Conservation (phyloP, 2,329 filamentous ascomycete species). For the Ascochyta pisi region DNA sequence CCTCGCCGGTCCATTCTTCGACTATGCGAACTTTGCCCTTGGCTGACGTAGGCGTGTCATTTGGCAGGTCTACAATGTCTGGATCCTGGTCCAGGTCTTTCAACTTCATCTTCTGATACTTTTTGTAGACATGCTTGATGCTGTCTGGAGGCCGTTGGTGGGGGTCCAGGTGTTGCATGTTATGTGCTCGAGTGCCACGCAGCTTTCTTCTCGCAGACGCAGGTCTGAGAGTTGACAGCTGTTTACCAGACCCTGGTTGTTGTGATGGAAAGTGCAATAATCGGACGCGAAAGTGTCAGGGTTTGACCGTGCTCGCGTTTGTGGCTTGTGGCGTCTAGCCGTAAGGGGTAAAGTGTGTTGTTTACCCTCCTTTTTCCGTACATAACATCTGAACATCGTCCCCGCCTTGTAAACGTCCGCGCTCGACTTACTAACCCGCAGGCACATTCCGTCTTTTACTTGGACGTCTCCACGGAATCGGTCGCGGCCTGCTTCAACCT, state of each 20-base stretch:
- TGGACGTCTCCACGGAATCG: not conserved
- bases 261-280: not conserved
- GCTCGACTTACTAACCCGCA: conserved; percentile 39
- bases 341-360: conserved; percentile 23
- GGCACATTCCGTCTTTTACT: conserved; percentile 14
- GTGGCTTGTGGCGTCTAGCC: conserved; percentile 30
- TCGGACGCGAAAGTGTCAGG: conserved; percentile 17
- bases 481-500: not conserved
- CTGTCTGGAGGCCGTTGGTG: conserved; percentile 77
- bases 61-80: conserved; percentile 52
- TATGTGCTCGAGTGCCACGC: not conserved
- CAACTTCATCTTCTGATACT: conserved; percentile 67
- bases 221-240: not conserved
- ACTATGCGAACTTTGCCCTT: conserved; percentile 33
- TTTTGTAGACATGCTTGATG: conserved; percentile 77
- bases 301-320: conserved; percentile 24
- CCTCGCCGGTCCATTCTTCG: conserved; percentile 23
- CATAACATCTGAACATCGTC: conserved; percentile 29
- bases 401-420: conserved; percentile 18
- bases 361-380: conserved; percentile 33
- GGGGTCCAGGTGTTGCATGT: conserved; percentile 65
- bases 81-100: conserved; percentile 58
- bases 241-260: not conserved
- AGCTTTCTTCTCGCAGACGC: not conserved
- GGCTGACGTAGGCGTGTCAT: conserved; percentile 36